phyloP scores from a whole-genome alignment of 805 yeast genomes.

The Allodekkera sacchari region DNA sequence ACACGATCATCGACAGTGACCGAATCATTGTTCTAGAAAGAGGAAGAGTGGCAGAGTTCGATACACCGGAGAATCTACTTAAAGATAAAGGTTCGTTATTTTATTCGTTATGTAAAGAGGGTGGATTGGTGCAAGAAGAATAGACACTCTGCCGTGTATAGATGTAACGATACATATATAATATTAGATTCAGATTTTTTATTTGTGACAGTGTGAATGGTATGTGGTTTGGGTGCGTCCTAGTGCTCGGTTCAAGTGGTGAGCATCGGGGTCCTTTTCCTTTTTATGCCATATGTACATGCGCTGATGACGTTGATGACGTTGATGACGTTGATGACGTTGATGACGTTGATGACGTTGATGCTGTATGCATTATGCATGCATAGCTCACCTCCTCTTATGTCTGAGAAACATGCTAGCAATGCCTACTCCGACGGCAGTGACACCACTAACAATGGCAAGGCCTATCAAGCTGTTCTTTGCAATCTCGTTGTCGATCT shows the following conservation, averaged over 20 bases:
- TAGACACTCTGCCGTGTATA: no score
- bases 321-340: no score
- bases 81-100: conserved; percentile 61
- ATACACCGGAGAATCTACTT: conserved; percentile 59
- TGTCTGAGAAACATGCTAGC: conserved; percentile 12
- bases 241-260: no score
- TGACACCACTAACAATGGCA: conserved; percentile 76
- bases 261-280: no score
- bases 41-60: conserved; percentile 72
- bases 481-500: conserved; percentile 78
- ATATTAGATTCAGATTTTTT: no score
- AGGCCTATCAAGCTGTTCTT: conserved; percentile 84
- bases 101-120: conserved; percentile 73
- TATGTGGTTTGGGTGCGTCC: no score
- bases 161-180: no score
- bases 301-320: no score
- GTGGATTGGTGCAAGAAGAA: conserved; percentile 51
- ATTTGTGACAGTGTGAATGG: no score
- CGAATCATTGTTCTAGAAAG: conserved; percentile 66
- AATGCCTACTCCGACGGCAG: conserved; percentile 70
- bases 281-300: no score
- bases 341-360: no score
- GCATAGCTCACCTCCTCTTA: conserved; percentile 3
- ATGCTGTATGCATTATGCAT: no score
- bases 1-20: conserved; percentile 78